Evolutionary conservation across 768 basidiomycete species (phyloP), one percentile per base, ranked within the genome.

Genomic region (Trametes maxima): DNA sequence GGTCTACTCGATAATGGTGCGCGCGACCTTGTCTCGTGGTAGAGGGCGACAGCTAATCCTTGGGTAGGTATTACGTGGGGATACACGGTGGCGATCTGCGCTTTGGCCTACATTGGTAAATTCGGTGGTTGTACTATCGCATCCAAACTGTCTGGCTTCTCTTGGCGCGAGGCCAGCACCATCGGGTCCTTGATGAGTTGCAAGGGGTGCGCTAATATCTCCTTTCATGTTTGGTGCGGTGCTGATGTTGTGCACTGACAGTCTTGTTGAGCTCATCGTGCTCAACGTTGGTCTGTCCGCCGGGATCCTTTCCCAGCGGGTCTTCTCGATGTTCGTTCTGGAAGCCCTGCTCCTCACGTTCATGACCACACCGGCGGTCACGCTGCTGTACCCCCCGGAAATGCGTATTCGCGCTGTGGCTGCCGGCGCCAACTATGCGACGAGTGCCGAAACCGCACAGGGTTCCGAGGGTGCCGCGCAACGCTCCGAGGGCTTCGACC

Each of bases 261-360:
- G 90, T 22, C 80, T 97, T 5, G 90, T 98, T 11, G 95, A 97
- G 70, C 80, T 98, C 17, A 97, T 98, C 67, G 95, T 98, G 3
- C 86, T 98, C 63, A 99, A 98, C 68, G 92, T 98, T 63, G 95
- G 96, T 3, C 78, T 96, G 2, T 78, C 82, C 2, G 94, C 92
- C 3, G 85, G 85, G 0, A 94, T 96, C 52, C 78, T 98, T 21
- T 64, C 60, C 1, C 67, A 78, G 77, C 82, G 82, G 24, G 90
- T 97, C 7, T 95, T 98, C 75, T 91, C 93, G 0, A 98, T 97
- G 94, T 95, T 98, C 68, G 94, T 98, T 42, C 78, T 98, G 19
- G 89, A 91, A 69, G 89, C 92, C 0, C 76, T 95, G 40, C 72
- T 87, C 7, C 77, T 97, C 42, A 96, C 95, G 0, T 92, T 90